Evolutionary conservation across 83 land plant species (phyloP).

Genomic region (Diphasiastrum complanatum): DNA sequence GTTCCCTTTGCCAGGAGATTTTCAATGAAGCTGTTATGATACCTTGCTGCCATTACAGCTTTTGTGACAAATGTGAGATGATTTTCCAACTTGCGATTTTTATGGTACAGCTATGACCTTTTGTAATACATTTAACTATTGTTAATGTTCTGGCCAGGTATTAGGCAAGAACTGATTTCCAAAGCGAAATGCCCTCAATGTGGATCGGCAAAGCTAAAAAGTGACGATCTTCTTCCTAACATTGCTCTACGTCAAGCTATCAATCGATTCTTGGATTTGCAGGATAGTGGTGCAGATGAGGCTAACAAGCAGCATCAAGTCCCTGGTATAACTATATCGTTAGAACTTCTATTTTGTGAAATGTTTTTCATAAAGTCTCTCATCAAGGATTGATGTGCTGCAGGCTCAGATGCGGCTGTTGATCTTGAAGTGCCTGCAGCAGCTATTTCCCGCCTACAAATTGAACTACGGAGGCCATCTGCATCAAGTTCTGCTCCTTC

Average conservation of each 20-base stretch:
- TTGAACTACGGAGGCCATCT: conserved; percentile 23
- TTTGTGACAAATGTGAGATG: conserved; percentile 75
- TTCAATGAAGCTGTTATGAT: conserved; percentile 88
- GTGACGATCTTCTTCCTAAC: conserved; percentile 71
- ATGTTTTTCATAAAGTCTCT: not conserved
- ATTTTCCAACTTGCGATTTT: not conserved
- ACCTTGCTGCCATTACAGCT: conserved; percentile 91
- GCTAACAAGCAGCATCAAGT: conserved; percentile 39
- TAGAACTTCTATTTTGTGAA: not conserved
- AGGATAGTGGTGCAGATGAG: conserved; percentile 35
- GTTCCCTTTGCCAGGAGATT: conserved; percentile 56
- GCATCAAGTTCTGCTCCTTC: conserved; percentile 19
- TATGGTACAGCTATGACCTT: too few species aligned
- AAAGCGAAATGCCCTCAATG: conserved; percentile 71
- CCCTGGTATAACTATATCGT: not conserved
- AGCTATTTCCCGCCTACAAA: conserved; percentile 28
- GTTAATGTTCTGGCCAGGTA: conserved; percentile 42
- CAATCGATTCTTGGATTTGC: conserved; percentile 60
- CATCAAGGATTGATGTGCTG: not conserved
- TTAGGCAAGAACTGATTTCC: conserved; percentile 40
- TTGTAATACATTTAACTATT: not conserved
- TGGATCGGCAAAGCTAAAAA: conserved; percentile 46
- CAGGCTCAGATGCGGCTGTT: conserved; percentile 14
- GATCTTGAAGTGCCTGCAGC: conserved; percentile 15
- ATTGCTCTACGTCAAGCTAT: conserved; percentile 74